phyloP scores from a whole-genome alignment of 1,284 basidiomycete genomes.

The Pholiota adiposa region DNA sequence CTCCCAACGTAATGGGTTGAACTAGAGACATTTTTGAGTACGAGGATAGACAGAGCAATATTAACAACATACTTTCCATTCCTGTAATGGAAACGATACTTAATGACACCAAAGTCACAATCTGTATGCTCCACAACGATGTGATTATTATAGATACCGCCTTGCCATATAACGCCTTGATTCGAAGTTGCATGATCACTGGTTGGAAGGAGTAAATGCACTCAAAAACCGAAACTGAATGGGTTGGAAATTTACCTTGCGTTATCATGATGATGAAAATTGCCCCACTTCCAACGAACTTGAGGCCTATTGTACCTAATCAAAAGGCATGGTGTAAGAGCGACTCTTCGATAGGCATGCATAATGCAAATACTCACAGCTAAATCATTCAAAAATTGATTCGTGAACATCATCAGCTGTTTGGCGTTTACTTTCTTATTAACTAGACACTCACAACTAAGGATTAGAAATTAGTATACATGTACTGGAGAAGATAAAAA shows the following conservation, averaged over 20 bases:
- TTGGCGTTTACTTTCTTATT: neutral
- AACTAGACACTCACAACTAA: constrained; percentile 14
- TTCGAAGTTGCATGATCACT: constrained; percentile 30
- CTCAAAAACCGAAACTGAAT: neutral
- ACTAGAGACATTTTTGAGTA: constrained; percentile 1
- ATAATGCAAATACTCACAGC: neutral
- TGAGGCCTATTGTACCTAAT: constrained; percentile 23
- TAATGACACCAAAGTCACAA: constrained; percentile 17
- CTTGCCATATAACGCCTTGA: constrained; percentile 25
- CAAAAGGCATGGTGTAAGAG: neutral
- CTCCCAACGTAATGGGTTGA: constrained; percentile 1
- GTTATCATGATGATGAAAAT: constrained; percentile 23
- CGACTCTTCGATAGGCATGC: neutral
- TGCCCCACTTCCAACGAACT: constrained; percentile 20
- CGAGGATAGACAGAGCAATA: neutral
- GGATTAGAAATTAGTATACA: neutral
- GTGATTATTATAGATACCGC: constrained; percentile 18
- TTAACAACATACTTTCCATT: constrained; percentile 17
- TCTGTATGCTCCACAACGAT: constrained; percentile 19
- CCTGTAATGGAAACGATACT: constrained; percentile 16
- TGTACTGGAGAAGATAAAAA: neutral
- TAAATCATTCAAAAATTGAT: neutral
- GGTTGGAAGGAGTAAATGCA: neutral
- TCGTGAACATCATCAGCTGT: neutral
- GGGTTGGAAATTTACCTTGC: constrained; percentile 10